Base-by-base conservation (phyloP, 2,329 filamentous ascomycete genomes). In the Calonectria crousiana region DNA sequence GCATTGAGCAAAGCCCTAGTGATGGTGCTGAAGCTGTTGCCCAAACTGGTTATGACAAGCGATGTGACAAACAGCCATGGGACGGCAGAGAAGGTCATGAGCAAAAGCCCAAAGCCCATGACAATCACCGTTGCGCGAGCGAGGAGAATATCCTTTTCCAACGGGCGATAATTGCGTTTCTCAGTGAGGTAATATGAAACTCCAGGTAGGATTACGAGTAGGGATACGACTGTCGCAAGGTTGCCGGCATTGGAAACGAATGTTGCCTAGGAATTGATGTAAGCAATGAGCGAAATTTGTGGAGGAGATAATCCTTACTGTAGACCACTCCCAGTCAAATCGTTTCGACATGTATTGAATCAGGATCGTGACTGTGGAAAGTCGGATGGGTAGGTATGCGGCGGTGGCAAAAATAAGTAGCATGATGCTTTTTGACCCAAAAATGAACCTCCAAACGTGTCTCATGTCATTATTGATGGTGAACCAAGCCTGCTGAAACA, bases 331-430 rank as follows among this genome's bases (percentile, higher is more conserved):
- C 85, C 89, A 88, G 36, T 82, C 67, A 78, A 89, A 91, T 8
- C 89, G 85, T 62, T 87, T 88, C 1, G 87, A 88, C 69, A 88
- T 84, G 77, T 91, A 91, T 77, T 92, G 90, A 3, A 91, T 77
- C 8, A 90, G 73, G 28, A 84, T 84, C 30, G 83, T 80, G 0
- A 82, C 51, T 6, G 85, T 69, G 11, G 82, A 80, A 18, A 86
- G 80, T 1, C 80, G 78, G 20, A 86, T 74, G 0, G 82, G 79
- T 11, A 72, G 76, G n/a, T 72, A 80, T n/a, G 79, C 34, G 0
- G 79, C 79, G 20, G 79, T 81, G 0, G 85, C 83, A 2, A 84
- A 5, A 23, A 87, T 82, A 5, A 89, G 82, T 16, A 85, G 71
- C 62, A 85, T 78, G 30, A 88, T 77, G 18, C 78, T 81, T 73